These are phyloP conservation scores for Podospora appendiculata DNA, from an alignment of 495 filamentous ascomycete genomes.

Conservation along the genomic window DNA sequence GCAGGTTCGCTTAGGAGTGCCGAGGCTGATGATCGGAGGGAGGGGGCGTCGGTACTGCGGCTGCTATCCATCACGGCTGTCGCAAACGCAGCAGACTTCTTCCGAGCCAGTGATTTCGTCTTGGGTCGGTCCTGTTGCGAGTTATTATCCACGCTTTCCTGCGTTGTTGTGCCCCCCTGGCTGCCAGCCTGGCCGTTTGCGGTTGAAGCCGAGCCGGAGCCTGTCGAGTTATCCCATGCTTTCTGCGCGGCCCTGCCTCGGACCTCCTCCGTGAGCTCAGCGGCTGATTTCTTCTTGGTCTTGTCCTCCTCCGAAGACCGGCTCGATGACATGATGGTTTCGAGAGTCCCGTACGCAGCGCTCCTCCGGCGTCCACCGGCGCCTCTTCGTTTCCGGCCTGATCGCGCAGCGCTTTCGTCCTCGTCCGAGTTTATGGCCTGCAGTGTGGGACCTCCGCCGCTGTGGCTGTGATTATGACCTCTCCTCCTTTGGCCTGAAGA, in stretches of 20 bases:
- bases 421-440: constrained; percentile 44
- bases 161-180: background rate
- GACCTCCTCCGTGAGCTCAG: constrained; percentile 41
- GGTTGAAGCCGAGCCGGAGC: constrained; percentile 11
- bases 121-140: constrained; percentile 8
- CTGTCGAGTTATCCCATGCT: constrained; percentile 12
- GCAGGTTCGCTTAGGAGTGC: constrained; percentile 37
- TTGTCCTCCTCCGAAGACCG: constrained; percentile 48
- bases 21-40: constrained; percentile 8
- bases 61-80: constrained; percentile 37
- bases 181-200: constrained; percentile 2
- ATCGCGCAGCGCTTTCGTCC: constrained; percentile 20
- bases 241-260: constrained; percentile 33
- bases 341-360: constrained; percentile 43
- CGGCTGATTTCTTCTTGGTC: constrained; percentile 40
- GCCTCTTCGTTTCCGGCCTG: constrained; percentile 18
- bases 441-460: constrained; percentile 32
- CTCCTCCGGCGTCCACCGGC: constrained; percentile 30
- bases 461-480: constrained; percentile 10
- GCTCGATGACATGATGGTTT: constrained; percentile 51
- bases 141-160: constrained; percentile 10
- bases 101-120: constrained; percentile 15
- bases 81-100: constrained; percentile 39
- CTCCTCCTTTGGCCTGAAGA: constrained; percentile 13
- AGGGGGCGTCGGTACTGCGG: constrained; percentile 8